Evolutionary conservation across 305 asterid genomes (phyloP).

Genomic region (Solanum hybrid): DNA sequence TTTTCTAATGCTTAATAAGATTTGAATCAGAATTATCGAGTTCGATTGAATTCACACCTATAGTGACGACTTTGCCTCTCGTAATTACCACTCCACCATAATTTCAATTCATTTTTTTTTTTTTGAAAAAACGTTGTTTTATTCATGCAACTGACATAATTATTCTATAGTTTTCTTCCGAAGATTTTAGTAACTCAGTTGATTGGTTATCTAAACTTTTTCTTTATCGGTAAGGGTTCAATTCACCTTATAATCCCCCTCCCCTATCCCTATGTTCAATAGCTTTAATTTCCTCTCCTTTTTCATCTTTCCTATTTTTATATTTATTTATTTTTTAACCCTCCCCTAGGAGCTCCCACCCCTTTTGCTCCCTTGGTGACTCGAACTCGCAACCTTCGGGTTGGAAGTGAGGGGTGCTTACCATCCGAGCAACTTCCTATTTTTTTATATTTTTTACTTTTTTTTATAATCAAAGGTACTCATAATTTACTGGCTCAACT

Average conservation of each 20-base stretch:
- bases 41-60: not conserved
- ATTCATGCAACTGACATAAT: not conserved
- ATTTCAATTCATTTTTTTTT: too few species aligned
- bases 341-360: too few species aligned
- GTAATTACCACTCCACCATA: not conserved
- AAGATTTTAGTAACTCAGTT: not conserved
- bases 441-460: not conserved
- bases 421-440: not conserved
- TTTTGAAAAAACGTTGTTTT: too few species aligned
- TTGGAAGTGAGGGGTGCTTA: too few species aligned
- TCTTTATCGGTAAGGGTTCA: not conserved
- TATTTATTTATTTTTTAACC: too few species aligned
- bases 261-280: too few species aligned
- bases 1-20: too few species aligned
- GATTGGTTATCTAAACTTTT: not conserved
- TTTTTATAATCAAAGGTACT: not conserved
- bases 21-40: not conserved
- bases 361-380: too few species aligned
- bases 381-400: too few species aligned
- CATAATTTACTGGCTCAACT: not conserved
- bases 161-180: not conserved
- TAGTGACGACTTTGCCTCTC: not conserved
- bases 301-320: not conserved
- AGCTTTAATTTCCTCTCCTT: not conserved
- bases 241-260: not conserved